Conservation (phyloP, 106 monocot genomes). For the Iris macrosiphon region DNA sequence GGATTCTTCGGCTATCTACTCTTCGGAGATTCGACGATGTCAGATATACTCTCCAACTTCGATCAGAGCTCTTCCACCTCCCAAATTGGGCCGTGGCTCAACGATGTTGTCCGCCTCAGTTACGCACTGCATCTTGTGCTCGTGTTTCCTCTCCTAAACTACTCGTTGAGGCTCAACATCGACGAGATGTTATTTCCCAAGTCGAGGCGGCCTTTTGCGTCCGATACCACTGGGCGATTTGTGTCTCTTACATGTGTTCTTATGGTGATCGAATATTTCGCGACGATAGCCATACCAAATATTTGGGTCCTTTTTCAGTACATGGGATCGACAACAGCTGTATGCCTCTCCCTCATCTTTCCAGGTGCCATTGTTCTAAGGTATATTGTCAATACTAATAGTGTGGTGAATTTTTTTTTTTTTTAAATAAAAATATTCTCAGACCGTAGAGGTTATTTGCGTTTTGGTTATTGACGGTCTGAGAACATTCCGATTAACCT, state of each 20-base stretch:
- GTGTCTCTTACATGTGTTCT: constrained; percentile 34
- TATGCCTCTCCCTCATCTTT: constrained; percentile 81
- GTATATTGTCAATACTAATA: too few species aligned
- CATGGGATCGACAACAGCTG: constrained; percentile 71
- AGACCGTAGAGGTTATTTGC: too few species aligned
- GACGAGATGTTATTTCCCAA: constrained; percentile 67
- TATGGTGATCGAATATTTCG: constrained; percentile 42
- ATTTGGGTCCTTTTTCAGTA: constrained; percentile 87
- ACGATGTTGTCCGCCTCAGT: constrained; percentile 69
- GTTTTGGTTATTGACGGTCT: too few species aligned
- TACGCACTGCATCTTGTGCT: constrained; percentile 83
- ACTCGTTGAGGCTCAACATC: constrained; percentile 74
- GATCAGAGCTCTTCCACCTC: constrained; percentile 30
- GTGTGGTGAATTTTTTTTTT: too few species aligned
- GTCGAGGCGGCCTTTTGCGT: constrained; percentile 10
- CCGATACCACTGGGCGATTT: constrained; percentile 40
- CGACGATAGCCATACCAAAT: constrained; percentile 77
- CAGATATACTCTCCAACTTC: constrained; percentile 82
- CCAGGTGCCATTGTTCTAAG: constrained; percentile 80
- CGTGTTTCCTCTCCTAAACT: constrained; percentile 75
- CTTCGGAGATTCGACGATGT: constrained; percentile 81
- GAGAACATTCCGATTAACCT: too few species aligned
- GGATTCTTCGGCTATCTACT: constrained; percentile 82
- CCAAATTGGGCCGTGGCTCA: constrained; percentile 29
- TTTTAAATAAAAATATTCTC: too few species aligned